phyloP scores from a whole-genome alignment of 2,329 filamentous ascomycete genomes.

The Trichoderma sp. region DNA sequence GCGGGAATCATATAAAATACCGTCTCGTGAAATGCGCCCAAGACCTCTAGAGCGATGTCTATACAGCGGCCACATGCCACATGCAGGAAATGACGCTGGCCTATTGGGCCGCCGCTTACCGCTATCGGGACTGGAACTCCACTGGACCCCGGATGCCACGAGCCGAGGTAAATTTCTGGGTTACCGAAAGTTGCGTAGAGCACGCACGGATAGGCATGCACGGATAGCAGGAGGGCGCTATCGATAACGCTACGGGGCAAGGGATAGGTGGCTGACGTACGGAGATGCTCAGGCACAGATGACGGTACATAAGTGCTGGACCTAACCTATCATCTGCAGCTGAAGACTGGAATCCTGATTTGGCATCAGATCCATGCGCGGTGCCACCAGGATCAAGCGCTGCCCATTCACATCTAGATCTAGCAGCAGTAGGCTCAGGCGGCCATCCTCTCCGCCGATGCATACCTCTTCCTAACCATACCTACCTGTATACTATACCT shows the following conservation, averaged over 20 bases:
- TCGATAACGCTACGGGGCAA: conserved; percentile 19
- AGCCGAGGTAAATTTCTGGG: conserved; percentile 21
- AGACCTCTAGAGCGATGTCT: background rate
- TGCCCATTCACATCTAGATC: background rate
- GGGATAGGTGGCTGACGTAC: background rate
- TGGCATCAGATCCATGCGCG: background rate
- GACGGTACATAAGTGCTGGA: background rate
- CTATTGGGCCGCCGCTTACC: conserved; percentile 13
- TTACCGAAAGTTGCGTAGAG: background rate
- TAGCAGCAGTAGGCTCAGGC: background rate
- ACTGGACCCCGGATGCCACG: conserved; percentile 17
- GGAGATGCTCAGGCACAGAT: background rate
- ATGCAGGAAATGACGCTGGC: conserved; percentile 19
- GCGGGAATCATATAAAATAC: conserved; percentile 10
- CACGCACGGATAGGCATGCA: background rate
- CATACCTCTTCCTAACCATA: background rate
- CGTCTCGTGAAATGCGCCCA: background rate
- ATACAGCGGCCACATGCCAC: conserved; percentile 12
- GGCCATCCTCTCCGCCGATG: background rate
- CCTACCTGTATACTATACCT: no score
- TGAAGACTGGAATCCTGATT: background rate
- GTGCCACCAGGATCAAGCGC: background rate
- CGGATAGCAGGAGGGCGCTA: background rate
- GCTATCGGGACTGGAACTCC: conserved; percentile 6
- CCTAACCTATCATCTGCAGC: background rate